Evolutionary conservation across 2,329 filamentous ascomycete species (phyloP).

Genomic region (Ceratocystis cubensis): DNA sequence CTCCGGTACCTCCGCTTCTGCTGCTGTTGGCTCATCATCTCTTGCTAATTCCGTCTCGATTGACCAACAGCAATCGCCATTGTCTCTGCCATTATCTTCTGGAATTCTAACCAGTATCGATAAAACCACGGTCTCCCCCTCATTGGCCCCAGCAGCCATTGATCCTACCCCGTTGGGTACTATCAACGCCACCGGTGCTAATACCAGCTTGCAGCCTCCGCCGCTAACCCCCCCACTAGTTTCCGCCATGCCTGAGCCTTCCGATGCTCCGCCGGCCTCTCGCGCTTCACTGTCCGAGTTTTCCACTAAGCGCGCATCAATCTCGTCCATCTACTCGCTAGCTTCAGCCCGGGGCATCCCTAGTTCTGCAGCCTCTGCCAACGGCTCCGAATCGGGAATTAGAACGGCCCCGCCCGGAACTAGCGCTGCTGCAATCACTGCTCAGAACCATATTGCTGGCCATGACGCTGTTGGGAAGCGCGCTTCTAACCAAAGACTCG

Average conservation of each 20-base stretch:
- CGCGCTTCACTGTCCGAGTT: constrained; percentile 39
- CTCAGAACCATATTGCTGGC: constrained; percentile 14
- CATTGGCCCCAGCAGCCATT: background rate
- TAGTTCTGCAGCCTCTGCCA: constrained; percentile 41
- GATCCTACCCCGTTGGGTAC: background rate
- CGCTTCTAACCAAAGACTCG: constrained; percentile 5
- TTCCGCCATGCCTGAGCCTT: constrained; percentile 2
- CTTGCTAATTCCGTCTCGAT: background rate
- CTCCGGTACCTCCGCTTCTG: background rate
- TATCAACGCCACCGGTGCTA: background rate
- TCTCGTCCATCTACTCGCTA: constrained; percentile 60
- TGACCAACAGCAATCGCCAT: no score
- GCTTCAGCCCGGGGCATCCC: constrained; percentile 45
- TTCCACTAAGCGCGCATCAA: constrained; percentile 54
- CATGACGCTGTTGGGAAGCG: constrained; percentile 21
- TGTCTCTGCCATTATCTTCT: background rate
- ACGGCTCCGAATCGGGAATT: constrained; percentile 39
- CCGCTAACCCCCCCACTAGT: background rate
- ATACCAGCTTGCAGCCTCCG: background rate
- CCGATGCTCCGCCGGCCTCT: constrained; percentile 28
- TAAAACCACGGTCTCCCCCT: background rate
- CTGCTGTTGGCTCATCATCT: background rate
- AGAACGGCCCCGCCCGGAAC: constrained; percentile 13
- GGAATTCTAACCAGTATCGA: background rate
- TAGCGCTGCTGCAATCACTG: constrained; percentile 12